phyloP scores from a whole-genome alignment of 1,284 basidiomycete genomes.

The Flammula alnicola region DNA sequence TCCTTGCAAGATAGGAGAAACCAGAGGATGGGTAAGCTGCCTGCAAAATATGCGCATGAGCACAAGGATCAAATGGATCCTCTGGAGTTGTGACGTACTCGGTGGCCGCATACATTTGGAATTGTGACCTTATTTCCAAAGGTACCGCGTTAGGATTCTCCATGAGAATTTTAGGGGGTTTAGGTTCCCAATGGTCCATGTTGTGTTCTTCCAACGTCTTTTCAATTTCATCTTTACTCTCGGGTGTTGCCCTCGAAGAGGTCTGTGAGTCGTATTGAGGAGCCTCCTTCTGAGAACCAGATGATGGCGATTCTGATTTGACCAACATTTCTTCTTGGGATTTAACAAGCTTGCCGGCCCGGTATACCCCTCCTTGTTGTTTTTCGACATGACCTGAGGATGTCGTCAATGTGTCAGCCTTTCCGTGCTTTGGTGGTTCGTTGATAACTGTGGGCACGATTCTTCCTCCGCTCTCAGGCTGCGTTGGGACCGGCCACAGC shows the following conservation, averaged over 20 bases:
- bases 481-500: constrained; percentile 56
- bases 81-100: constrained; percentile 59
- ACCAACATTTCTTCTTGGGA: constrained; percentile 45
- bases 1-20: constrained; percentile 76
- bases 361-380: constrained; percentile 26
- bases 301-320: constrained; percentile 1
- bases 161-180: constrained; percentile 65
- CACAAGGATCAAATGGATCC: neutral
- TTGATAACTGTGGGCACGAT: constrained; percentile 42
- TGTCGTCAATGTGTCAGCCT: constrained; percentile 53
- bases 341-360: constrained; percentile 24
- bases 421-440: constrained; percentile 54
- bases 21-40: constrained; percentile 80
- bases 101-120: constrained; percentile 85
- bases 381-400: constrained; percentile 30
- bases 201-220: constrained; percentile 23
- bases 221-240: constrained; percentile 21
- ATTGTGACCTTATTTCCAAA: constrained; percentile 65
- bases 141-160: constrained; percentile 49
- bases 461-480: constrained; percentile 41
- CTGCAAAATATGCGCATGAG: constrained; percentile 36
- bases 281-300: neutral
- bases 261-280: neutral
- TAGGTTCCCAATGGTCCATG: constrained; percentile 53
- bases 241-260: no score